Conservation (phyloP, 1,284 basidiomycete genomes). For the Ganoderma boninense region DNA sequence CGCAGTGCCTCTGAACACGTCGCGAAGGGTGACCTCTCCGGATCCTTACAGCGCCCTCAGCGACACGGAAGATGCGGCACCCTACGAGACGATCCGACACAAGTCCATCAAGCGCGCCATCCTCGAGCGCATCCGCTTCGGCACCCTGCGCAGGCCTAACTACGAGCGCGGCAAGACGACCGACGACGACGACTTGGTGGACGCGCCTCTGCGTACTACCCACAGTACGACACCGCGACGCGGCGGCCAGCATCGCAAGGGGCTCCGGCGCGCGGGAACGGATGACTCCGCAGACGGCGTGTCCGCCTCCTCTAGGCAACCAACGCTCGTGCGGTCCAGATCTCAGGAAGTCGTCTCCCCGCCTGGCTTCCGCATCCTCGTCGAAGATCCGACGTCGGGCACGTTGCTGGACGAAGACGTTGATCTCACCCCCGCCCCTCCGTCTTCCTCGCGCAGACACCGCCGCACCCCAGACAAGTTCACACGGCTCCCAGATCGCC, state of each 20-base stretch:
- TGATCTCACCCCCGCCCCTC: constrained; percentile 19
- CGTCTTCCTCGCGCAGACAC: constrained; percentile 33
- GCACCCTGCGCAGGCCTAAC: constrained; percentile 26
- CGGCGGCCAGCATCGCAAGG: constrained; percentile 24
- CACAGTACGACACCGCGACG: not conserved
- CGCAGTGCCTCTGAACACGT: constrained; percentile 6
- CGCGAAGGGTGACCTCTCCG: constrained; percentile 24
- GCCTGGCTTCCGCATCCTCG: constrained; percentile 45
- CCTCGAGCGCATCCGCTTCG: constrained; percentile 41
- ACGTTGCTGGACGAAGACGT: constrained; percentile 20
- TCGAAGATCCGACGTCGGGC: constrained; percentile 41
- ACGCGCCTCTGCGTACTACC: not conserved
- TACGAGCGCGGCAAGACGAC: constrained; percentile 20
- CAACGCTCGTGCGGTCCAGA: constrained; percentile 16
- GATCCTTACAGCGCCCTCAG: constrained; percentile 31
- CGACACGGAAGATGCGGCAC: constrained; percentile 34
- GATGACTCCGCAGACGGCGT: constrained; percentile 13
- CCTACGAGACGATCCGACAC: constrained; percentile 40
- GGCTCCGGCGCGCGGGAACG: constrained; percentile 19
- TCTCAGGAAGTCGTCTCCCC: constrained; percentile 21
- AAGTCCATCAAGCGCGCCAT: constrained; percentile 45
- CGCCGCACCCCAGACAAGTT: constrained; percentile 36
- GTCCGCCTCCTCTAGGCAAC: constrained; percentile 16
- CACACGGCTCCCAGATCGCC: constrained; percentile 41
- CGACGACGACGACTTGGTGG: constrained; percentile 7